Conservation (phyloP, 257 asterid species). For the Rehmannia glutinosa region DNA sequence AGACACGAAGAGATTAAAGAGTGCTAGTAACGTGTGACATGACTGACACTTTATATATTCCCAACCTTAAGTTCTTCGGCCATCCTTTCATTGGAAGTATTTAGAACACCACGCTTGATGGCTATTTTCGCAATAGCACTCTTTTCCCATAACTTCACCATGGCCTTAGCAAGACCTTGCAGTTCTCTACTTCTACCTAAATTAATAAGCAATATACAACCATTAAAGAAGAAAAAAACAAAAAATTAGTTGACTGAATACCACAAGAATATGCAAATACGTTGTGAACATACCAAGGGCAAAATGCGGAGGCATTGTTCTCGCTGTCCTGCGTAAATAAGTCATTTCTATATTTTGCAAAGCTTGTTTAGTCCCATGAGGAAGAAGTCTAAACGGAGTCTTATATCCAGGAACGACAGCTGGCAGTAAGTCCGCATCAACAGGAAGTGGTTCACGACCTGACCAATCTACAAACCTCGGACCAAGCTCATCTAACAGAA, state of each 20-base stretch:
- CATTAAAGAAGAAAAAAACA: not conserved
- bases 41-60: not conserved
- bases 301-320: slow-evolving; percentile 82
- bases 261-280: slow-evolving; percentile 4
- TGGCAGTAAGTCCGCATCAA: slow-evolving; percentile 91
- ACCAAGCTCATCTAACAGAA: slow-evolving; percentile 67
- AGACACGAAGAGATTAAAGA: not conserved
- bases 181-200: slow-evolving; percentile 81
- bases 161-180: slow-evolving; percentile 85
- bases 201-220: slow-evolving; percentile 3
- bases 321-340: slow-evolving; percentile 61
- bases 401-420: slow-evolving; percentile 61
- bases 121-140: slow-evolving; percentile 82
- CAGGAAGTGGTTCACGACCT: slow-evolving; percentile 81
- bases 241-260: not conserved
- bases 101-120: slow-evolving; percentile 83
- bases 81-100: slow-evolving; percentile 84
- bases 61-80: slow-evolving; percentile 92
- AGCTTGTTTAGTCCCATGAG: slow-evolving; percentile 49
- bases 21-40: not conserved
- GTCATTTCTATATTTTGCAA: slow-evolving; percentile 72
- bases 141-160: slow-evolving; percentile 86
- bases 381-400: slow-evolving; percentile 74
- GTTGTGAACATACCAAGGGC: slow-evolving; percentile 56
- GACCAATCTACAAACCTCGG: slow-evolving; percentile 87